Evolutionary conservation across 257 asterid genomes (phyloP).

Genomic region (Lavandula angustifolia): DNA sequence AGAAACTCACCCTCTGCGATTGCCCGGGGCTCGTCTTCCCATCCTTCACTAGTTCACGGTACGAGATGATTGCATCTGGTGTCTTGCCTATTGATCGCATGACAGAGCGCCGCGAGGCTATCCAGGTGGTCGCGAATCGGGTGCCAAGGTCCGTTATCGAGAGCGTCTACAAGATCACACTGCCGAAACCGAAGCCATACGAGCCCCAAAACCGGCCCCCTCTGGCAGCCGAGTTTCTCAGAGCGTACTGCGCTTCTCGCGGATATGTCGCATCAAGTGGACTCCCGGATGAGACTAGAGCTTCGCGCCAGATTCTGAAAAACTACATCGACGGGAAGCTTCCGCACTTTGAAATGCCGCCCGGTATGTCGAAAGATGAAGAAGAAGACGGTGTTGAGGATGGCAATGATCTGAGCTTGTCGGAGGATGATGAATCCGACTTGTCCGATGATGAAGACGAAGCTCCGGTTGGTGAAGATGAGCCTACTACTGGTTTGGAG

Average conservation of each 20-base stretch:
- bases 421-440: conserved; percentile 44
- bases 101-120: conserved; percentile 90
- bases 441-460: conserved; percentile 39
- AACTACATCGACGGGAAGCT: conserved; percentile 95
- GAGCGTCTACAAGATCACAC: conserved; percentile 63
- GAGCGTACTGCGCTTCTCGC: conserved; percentile 87
- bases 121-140: conserved; percentile 86
- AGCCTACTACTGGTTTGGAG: conserved; percentile 42
- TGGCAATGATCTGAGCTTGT: conserved; percentile 28
- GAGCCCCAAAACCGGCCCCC: conserved; percentile 80
- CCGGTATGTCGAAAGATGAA: conserved; percentile 46
- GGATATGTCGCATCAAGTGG: conserved; percentile 91
- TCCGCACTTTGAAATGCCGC: conserved; percentile 80
- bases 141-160: conserved; percentile 74
- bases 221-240: conserved; percentile 66
- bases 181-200: conserved; percentile 87
- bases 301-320: conserved; percentile 83
- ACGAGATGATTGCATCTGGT: conserved; percentile 96
- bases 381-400: conserved; percentile 35
- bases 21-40: conserved; percentile 99
- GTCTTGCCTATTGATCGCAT: conserved; percentile 89
- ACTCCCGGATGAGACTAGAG: conserved; percentile 90
- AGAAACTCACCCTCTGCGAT: conserved; percentile 87
- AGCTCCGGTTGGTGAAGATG: conserved; percentile 36
- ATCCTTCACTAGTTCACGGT: conserved; percentile 95